phyloP scores from a whole-genome alignment of 352 stramenopile genomes.

The Plasmopara viticola region DNA sequence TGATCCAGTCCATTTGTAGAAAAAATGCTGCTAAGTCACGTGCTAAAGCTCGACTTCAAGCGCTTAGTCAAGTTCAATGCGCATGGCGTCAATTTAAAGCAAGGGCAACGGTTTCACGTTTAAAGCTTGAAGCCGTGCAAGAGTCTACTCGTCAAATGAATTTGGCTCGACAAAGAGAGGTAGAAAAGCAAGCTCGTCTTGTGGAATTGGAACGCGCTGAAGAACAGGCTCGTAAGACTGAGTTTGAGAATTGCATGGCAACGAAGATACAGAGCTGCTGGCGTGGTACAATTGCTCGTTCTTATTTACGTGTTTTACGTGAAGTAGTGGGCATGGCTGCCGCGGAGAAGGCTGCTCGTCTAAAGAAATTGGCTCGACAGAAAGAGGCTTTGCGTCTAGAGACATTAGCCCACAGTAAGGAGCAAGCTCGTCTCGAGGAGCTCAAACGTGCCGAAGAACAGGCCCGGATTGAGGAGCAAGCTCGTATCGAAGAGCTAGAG shows the following conservation, averaged over 20 bases:
- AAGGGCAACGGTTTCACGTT: background rate
- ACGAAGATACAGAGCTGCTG: conserved; percentile 29
- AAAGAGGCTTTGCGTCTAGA: background rate
- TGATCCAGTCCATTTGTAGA: conserved; percentile 25
- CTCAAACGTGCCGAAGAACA: no score
- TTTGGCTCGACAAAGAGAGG: background rate
- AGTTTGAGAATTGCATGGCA: conserved; percentile 12
- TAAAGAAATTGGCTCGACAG: background rate
- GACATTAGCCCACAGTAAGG: no score
- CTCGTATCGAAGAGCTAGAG: no score
- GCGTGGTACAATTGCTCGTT: conserved; percentile 15
- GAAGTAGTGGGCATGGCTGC: conserved; percentile 12
- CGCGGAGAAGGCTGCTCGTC: background rate
- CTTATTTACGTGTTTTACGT: conserved; percentile 6
- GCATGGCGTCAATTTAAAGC: conserved; percentile 24
- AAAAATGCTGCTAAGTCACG: conserved; percentile 6
- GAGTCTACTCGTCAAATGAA: conserved; percentile 1
- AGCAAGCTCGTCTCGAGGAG: no score
- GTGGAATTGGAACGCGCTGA: conserved; percentile 7
- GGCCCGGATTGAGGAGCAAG: no score
- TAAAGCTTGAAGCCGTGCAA: background rate
- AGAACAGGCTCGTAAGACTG: conserved; percentile 6
- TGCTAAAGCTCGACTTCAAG: conserved; percentile 11
- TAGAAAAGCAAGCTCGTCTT: conserved; percentile 1
- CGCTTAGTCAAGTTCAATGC: conserved; percentile 29